Evolutionary conservation across 1,139 yeast species (phyloP), one percentile per base, ranked within the genome.

Genomic region (Meyerozyma guilliermondii): DNA sequence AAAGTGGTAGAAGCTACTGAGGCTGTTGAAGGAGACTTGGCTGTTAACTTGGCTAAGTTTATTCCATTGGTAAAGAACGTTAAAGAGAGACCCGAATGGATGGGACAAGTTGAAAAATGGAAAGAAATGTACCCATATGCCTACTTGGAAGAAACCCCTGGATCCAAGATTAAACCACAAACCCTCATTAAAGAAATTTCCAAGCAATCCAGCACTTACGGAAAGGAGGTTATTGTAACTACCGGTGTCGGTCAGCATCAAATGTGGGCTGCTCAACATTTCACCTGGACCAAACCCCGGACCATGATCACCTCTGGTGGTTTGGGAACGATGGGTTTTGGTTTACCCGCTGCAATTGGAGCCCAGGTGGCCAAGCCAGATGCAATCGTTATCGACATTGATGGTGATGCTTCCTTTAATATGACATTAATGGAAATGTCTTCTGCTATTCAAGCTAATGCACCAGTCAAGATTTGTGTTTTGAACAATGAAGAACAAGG

Each of bases 161-260:
- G 81, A 36, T 87, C 89, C 22, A 76, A 74, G 55, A 84, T 92
- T 56, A 91, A 91, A 63, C 98, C 98, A 39, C 98, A 92, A 71
- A 87, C 97, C 38, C 81, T 91, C 45, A 81, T 92, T 50, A 68
- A 75, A 43, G 92, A 87, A 65, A 76, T 92, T 46, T 81, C 95
- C 8, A 76, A 81, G 50, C 83, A 89, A 56, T 82, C 91, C 33
- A 73, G 71, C 42, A 71, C 73, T 43, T 78, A 81, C 57, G 81
- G 80, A 49, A 87, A 80, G 62, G 87, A 81, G 50, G 91, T 88
- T 49, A 81, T 89, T 58, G 83, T 92, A 54, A 86, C 98, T 44
- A 92, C 98, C 39, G 98, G 98, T 74, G 98, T 92, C 45, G 98
- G 98, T 47, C 98, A 92, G 75, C 98, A 92, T 76, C 98, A 92